Evolutionary conservation across 495 filamentous ascomycete genomes (phyloP), one percentile per base, ranked within the genome.

Genomic region (Xylaria acuta): DNA sequence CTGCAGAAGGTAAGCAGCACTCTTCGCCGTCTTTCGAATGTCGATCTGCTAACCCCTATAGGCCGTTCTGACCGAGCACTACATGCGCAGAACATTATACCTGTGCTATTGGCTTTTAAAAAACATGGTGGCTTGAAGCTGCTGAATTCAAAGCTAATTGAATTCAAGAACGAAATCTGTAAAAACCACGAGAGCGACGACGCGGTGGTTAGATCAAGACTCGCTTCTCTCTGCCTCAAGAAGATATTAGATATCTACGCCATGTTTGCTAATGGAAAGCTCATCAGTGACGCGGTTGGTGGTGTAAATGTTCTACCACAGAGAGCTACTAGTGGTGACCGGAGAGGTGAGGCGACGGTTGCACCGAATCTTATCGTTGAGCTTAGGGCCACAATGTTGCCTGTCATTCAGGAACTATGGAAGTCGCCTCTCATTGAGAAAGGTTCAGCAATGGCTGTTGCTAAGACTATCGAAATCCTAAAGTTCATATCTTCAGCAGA

Each of bases 21-120:
- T 25, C 11, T 27, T 59, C 72, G 56, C 12, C 32, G 38, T 51
- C 71, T 56, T 25, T 49, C 34, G 69, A 22, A 22, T 73, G 67
- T n/a, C 9, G 8, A 27, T 14, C 7, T 51, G 63, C 64, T 72
- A 49, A 75, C 43, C 58, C 32, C 14, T 30, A 1, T 49, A 78
- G 75, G 64, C 63, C 77, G 77, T 62, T 58, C 74, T 14, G 77
- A 79, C 16, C 73, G 77, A 51, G 73, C 70, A 53, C 59, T 72
- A 0, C 64, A 75, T 74, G 72, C 74, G 4, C 90, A 92, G 72
- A 89, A 93, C 38, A 87, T 97, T 56, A 93, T 93, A 9, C 86
- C 95, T 20, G 91, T 97, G 40, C 80, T 98, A 41, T 87, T 94
- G 73, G 90, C 92, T 20, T 98, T 98, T 83, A 96, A 95, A 80